These are phyloP conservation scores for Euphorbia celastroides DNA, from an alignment of 441 rosid species.

Conservation along the genomic window DNA sequence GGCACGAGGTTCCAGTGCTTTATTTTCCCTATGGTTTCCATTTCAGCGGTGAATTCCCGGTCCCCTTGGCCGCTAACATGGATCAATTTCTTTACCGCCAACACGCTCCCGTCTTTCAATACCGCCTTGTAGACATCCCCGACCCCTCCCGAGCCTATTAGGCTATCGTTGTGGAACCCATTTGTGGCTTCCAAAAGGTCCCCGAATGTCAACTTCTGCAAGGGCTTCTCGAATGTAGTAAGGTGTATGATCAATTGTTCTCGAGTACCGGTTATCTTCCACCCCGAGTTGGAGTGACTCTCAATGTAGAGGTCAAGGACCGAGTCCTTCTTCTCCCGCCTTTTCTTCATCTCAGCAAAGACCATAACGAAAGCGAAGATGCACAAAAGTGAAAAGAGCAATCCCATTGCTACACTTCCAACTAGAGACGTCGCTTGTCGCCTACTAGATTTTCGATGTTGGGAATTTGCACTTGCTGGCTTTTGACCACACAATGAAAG, in stretches of 20 bases:
- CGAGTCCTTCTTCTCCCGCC: constrained; percentile 60
- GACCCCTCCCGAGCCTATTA: constrained; percentile 93
- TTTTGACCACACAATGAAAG: constrained; percentile 45
- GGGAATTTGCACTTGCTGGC: constrained; percentile 25
- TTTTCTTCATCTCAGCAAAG: constrained; percentile 57
- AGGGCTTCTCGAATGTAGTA: constrained; percentile 80
- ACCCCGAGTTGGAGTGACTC: constrained; percentile 53
- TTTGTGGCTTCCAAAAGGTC: constrained; percentile 91
- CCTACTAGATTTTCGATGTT: constrained; percentile 43
- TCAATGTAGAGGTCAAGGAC: constrained; percentile 55
- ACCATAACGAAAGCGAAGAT: constrained; percentile 59
- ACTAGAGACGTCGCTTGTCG: constrained; percentile 54
- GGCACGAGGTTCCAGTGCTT: constrained; percentile 95
- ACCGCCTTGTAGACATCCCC: constrained; percentile 95
- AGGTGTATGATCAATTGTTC: constrained; percentile 88
- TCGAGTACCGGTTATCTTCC: constrained; percentile 60
- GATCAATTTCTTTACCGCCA: constrained; percentile 88
- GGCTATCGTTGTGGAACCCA: constrained; percentile 67
- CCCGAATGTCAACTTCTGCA: constrained; percentile 75
- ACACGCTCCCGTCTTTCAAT: constrained; percentile 75
- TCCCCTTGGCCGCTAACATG: constrained; percentile 95
- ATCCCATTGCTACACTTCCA: constrained; percentile 76
- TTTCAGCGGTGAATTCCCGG: constrained; percentile 91
- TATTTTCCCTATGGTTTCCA: constrained; percentile 97
- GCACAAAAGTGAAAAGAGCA: constrained; percentile 71